phyloP scores from a whole-genome alignment of 768 basidiomycete genomes.

The Boletus tylopilopsis region DNA sequence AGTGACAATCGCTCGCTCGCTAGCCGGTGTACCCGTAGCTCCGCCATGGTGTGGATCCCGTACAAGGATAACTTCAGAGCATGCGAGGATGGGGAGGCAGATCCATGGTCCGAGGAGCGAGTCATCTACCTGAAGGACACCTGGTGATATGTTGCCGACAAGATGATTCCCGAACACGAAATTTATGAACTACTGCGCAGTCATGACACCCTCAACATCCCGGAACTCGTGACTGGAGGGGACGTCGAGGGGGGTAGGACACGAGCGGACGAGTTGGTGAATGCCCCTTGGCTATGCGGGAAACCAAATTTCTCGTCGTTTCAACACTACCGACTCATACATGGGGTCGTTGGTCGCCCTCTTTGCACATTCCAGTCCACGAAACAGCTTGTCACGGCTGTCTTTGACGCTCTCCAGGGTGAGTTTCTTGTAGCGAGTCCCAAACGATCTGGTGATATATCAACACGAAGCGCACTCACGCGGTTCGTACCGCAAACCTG shows the following conservation, averaged over 20 bases:
- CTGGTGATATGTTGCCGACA: neutral
- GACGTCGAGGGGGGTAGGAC: neutral
- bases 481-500: slow-evolving; percentile 9
- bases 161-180: neutral
- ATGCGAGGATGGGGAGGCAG: no score
- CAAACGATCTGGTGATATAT: neutral
- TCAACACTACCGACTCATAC: slow-evolving; percentile 2
- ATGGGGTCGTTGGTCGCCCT: neutral
- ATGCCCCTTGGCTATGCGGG: neutral
- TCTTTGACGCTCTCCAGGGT: neutral
- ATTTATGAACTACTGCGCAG: neutral
- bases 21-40: neutral
- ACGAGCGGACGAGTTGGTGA: neutral
- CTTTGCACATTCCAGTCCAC: neutral
- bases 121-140: slow-evolving; percentile 6
- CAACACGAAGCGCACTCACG: slow-evolving; percentile 15
- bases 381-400: neutral
- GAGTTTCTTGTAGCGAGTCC: no score
- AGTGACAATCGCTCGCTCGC: neutral
- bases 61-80: no score
- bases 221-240: neutral
- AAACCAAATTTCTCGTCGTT: neutral
- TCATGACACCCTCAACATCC: neutral
- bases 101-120: neutral
- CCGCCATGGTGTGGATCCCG: neutral